A percentile compares a stretch with the other conserved stretches of the same genome.
Evolutionary conservation across 345 rosid genomes (phyloP).

Genomic region (Mangifera indica): DNA sequence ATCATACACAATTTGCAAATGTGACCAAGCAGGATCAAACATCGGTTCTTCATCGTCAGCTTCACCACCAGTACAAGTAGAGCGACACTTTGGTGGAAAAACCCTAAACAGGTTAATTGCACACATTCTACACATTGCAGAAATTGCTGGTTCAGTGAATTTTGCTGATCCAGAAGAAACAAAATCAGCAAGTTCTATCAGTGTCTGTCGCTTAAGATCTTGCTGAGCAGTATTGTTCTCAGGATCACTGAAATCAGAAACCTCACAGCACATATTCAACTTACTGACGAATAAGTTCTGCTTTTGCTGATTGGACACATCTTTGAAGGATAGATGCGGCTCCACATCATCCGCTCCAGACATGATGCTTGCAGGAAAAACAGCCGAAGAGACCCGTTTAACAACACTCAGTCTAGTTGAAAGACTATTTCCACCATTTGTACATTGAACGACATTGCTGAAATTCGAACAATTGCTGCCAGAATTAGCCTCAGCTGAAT

Average conservation of each 20-base stretch:
- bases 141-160: conserved; percentile 55
- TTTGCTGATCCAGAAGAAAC: conserved; percentile 66
- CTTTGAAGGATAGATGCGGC: conserved; percentile 69
- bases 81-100: conserved; percentile 65
- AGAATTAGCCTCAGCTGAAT: conserved; percentile 45
- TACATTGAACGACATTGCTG: conserved; percentile 47
- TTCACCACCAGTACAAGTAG: conserved; percentile 46
- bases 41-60: conserved; percentile 70
- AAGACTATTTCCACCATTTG: conserved; percentile 54
- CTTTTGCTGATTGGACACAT: conserved; percentile 62
- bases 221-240: conserved; percentile 47
- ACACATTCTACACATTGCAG: conserved; percentile 68
- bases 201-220: conserved; percentile 54
- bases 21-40: conserved; percentile 79
- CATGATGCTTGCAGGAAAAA: conserved; percentile 72
- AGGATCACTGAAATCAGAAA: conserved; percentile 45
- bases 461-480: conserved; percentile 35
- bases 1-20: conserved; percentile 68
- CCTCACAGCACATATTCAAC: conserved; percentile 62
- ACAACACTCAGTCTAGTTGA: conserved; percentile 71
- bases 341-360: conserved; percentile 74
- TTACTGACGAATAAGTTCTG: conserved; percentile 71
- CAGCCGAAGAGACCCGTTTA: conserved; percentile 76
- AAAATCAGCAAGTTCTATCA: conserved; percentile 64
- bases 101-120: conserved; percentile 60